A percentile compares a stretch with the other conserved stretches of the same genome.
Conservation (phyloP, 352 stramenopile genomes). For the Globisporangium apiculatum region DNA sequence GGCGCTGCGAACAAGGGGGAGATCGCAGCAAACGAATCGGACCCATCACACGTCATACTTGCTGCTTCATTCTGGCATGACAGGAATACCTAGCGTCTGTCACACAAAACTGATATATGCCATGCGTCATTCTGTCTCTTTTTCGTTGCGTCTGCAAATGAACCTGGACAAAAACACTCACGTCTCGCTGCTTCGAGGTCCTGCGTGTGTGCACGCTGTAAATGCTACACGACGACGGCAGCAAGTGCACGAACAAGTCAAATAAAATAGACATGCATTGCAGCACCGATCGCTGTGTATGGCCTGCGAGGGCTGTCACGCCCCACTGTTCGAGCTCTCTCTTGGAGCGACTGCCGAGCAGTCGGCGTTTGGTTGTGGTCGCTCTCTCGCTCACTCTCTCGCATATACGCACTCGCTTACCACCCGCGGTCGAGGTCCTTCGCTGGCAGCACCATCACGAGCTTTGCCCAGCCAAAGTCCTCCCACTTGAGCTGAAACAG, state of each 20-base stretch:
- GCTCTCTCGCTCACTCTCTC: neutral
- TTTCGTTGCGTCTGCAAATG: too few species aligned
- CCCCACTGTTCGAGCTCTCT: too few species aligned
- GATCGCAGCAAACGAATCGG: neutral
- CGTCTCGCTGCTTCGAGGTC: neutral
- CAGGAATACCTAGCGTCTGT: too few species aligned
- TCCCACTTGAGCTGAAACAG: conserved; percentile 84
- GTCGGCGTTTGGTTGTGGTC: neutral
- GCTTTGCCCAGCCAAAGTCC: conserved; percentile 69
- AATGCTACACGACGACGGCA: neutral
- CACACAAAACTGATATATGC: too few species aligned
- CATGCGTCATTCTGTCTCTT: too few species aligned
- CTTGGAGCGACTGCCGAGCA: too few species aligned
- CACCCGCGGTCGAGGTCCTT: conserved; percentile 64
- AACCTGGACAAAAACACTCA: too few species aligned
- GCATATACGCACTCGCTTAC: conserved; percentile 18
- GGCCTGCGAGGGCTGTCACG: too few species aligned
- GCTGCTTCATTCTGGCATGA: too few species aligned
- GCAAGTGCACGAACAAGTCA: neutral
- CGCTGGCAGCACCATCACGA: conserved; percentile 69
- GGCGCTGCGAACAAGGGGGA: conserved; percentile 9
- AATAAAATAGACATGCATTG: conserved; percentile 18
- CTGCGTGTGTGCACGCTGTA: neutral
- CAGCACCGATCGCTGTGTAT: too few species aligned
- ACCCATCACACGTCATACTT: too few species aligned